Evolutionary conservation across 805 yeast genomes (phyloP), one percentile per base, ranked within the genome.

Genomic region (Monosporozyma siamensis): DNA sequence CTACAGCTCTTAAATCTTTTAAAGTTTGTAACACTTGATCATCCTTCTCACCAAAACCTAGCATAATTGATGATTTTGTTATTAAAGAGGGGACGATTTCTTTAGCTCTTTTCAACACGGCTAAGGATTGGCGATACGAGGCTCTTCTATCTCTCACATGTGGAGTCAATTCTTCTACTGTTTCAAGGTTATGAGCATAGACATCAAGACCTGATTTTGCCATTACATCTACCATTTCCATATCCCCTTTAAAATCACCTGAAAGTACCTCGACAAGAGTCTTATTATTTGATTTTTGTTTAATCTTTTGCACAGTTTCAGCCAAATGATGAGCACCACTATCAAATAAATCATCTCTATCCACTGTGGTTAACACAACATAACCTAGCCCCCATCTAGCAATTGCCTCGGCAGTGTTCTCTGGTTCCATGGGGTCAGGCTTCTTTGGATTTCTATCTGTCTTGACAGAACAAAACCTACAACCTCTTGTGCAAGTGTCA

Each of bases 401-500:
- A 45, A 92, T 88, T 24, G 98, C 98, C 54, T 85, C 96, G 0
- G 97, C 97, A 0, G 98, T 94, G 56, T 92, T 87, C 58, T 86
- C 96, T 1, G 99, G 99, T 64, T 92, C 99, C 71, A 74, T 78
- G 17, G 97, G 95, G 66, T 92, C 99, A 6, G 95, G 82, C 8
- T 88, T 78, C 1, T 81, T 78, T 1, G 99, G 99, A 1, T 67
- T 67, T 56, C 98, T 74, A 61, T 80, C 80, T 1, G 99, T 92
- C 64, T 92, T 92, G 38, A 92, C 98, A 1, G 95, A 85, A 63
- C 99, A 92, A 66, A 92, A 92, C 49, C 99, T 73, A 61, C 99
- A 92, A n/a, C 99, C 99, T 66, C 99, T 75, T 1, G 99, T 92
- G 66, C 99, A 92, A 0, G 98, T 92, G 56, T 92, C 99, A 48